These are phyloP conservation scores for Pulveroboletus sp. DNA, from an alignment of 768 basidiomycete species.

Conservation along the genomic window DNA sequence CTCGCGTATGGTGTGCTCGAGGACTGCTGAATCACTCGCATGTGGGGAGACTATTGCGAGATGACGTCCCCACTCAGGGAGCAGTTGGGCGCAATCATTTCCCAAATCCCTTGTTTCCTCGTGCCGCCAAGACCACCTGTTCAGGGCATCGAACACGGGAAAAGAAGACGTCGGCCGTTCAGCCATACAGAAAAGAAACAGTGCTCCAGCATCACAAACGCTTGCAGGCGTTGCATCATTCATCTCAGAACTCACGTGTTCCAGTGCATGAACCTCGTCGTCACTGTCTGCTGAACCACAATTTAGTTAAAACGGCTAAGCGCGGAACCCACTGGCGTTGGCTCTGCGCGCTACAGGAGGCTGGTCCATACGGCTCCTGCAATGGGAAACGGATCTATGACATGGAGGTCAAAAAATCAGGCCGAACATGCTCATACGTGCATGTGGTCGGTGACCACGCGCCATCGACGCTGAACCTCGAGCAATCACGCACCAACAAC, in stretches of 20 bases:
- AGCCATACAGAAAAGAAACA: too few species aligned
- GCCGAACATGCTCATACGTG: conserved; percentile 4
- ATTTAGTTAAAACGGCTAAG: not conserved
- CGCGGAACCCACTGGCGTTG: conserved; percentile 5
- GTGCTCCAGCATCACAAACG: not conserved
- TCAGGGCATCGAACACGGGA: not conserved
- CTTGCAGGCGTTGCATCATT: conserved; percentile 2
- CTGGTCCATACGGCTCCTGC: conserved; percentile 5
- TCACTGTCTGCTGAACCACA: not conserved
- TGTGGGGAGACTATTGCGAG: too few species aligned
- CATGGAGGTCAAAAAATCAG: conserved; percentile 8
- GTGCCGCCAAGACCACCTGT: not conserved
- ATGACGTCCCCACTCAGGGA: not conserved
- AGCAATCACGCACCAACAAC: conserved; percentile 1
- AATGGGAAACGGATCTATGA: conserved; percentile 8
- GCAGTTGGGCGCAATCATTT: not conserved
- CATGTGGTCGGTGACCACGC: conserved; percentile 4
- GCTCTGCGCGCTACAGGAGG: not conserved
- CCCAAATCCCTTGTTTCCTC: not conserved
- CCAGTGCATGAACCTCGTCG: too few species aligned
- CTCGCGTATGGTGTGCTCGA: not conserved
- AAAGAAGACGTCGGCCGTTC: not conserved
- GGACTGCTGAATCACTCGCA: conserved; percentile 2
- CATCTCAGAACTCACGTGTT: not conserved
- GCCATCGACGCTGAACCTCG: conserved; percentile 1